phyloP scores from a whole-genome alignment of 2,329 filamentous ascomycete genomes.

The Alternaria brassicicola region DNA sequence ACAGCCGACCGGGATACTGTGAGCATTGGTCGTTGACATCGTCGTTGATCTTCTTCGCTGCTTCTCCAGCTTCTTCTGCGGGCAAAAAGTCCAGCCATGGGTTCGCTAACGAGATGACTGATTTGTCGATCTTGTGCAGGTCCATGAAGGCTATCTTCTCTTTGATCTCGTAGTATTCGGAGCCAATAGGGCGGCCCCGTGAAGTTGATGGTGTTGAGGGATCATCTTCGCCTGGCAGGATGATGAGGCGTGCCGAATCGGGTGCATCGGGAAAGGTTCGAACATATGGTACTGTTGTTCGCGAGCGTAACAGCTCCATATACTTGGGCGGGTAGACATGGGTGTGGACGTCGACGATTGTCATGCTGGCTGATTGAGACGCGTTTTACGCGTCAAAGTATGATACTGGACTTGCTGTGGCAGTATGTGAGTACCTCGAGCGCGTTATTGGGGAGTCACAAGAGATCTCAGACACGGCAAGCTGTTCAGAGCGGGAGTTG shows the following conservation, averaged over 20 bases:
- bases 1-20: slow-evolving; percentile 70
- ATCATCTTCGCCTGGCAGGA: slow-evolving; percentile 65
- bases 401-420: background rate
- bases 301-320: slow-evolving; percentile 62
- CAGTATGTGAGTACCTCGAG: background rate
- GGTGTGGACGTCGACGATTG: slow-evolving; percentile 66
- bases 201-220: slow-evolving; percentile 58
- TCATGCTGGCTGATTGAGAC: slow-evolving; percentile 32
- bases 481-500: background rate
- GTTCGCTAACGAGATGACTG: slow-evolving; percentile 87
- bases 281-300: slow-evolving; percentile 71
- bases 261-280: slow-evolving; percentile 64
- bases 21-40: slow-evolving; percentile 77
- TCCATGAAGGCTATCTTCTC: slow-evolving; percentile 90
- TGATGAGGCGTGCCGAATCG: slow-evolving; percentile 67
- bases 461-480: background rate
- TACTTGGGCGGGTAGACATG: slow-evolving; percentile 68
- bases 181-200: slow-evolving; percentile 80
- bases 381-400: slow-evolving; percentile 1
- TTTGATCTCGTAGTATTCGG: slow-evolving; percentile 79
- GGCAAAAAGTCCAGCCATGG: slow-evolving; percentile 90
- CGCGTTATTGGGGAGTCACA: background rate
- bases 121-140: slow-evolving; percentile 78
- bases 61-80: slow-evolving; percentile 63
- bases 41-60: slow-evolving; percentile 74